Base-by-base conservation (phyloP, 192 early-diverging fungal species). In the Linnemannia zychae region DNA sequence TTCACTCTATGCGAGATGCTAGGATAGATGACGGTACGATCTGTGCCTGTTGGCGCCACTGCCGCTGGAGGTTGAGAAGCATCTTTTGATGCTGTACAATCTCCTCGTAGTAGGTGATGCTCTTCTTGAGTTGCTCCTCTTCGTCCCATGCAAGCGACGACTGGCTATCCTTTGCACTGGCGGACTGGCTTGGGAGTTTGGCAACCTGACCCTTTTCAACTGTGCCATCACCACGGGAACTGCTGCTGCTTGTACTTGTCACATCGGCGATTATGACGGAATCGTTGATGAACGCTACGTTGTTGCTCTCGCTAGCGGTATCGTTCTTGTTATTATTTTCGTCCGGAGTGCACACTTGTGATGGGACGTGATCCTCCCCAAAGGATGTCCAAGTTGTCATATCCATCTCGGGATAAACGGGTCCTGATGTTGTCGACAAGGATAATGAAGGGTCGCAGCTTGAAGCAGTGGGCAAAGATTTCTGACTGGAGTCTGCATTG, bases 81-180 rank as follows among this genome's bases (percentile, higher is more conserved):
- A 34, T 63, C 68, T 75, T 81, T 47, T 75, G 79, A 38, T 75
- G 37, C 24, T 81, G 65, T 33, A 81, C 20, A 20, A 81, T 48
- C 9, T 33, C 13, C 31, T 81, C 79, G 33, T 71, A 71, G 18
- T 69, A 81, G 67, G 57, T 34, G 28, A 81, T 81, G 49, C 72
- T 81, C 67, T n/a, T 75, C 7, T 68, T 75, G 40, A 81, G 33
- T 12, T 74, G 52, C 68, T 81, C 73, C 40, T 81, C 79, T 0
- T 73, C 50, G 1, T 33, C 68, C 20, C 37, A 31, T n/a, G 53
- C 33, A 6, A 49, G 71, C 11, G 24, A 44, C 3, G 40, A 5
- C 17, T 60, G 66, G 17, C 37, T 33, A 0, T 31, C 31, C 70
- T 48, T 2, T 57, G 37, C 40, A 9, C 4, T 9, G 40, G 40